Evolutionary conservation across 208 protist species (phyloP).

Genomic region (Trypanosoma cruzi): DNA sequence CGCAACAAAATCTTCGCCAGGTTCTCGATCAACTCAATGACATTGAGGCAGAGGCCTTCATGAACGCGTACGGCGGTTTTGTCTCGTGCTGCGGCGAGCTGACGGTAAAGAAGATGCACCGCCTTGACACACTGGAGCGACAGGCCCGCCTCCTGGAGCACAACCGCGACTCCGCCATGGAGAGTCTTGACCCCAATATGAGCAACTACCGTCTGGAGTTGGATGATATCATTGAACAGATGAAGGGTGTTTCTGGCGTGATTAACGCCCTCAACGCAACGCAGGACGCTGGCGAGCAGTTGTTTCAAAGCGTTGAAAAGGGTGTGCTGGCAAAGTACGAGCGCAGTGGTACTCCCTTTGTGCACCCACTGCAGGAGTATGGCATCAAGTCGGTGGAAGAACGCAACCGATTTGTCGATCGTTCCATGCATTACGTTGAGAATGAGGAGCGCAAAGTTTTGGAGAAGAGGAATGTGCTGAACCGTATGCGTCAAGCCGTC

Average conservation of each 20-base stretch:
- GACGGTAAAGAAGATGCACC: slow-evolving; percentile 87
- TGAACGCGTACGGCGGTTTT: slow-evolving; percentile 68
- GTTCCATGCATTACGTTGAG: slow-evolving; percentile 78
- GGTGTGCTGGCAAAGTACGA: slow-evolving; percentile 47
- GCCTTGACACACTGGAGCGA: slow-evolving; percentile 84
- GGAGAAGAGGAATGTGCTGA: slow-evolving; percentile 55
- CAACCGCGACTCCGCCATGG: slow-evolving; percentile 83
- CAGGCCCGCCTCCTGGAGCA: slow-evolving; percentile 77
- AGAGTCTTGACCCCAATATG: slow-evolving; percentile 86
- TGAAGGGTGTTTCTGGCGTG: slow-evolving; percentile 75
- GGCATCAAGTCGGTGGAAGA: slow-evolving; percentile 64
- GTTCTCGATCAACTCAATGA: slow-evolving; percentile 48
- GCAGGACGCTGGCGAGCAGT: slow-evolving; percentile 78
- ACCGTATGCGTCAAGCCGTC: slow-evolving; percentile 62
- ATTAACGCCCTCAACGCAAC: slow-evolving; percentile 83
- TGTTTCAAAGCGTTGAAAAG: slow-evolving; percentile 77
- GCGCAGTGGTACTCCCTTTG: slow-evolving; percentile 45
- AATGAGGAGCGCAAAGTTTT: slow-evolving; percentile 77
- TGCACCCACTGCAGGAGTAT: slow-evolving; percentile 84
- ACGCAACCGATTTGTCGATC: slow-evolving; percentile 69
- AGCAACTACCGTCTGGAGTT: slow-evolving; percentile 67
- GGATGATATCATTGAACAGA: slow-evolving; percentile 65
- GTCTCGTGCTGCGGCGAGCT: slow-evolving; percentile 74
- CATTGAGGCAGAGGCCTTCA: slow-evolving; percentile 52
- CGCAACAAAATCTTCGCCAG: slow-evolving; percentile 41